Evolutionary conservation across 23 red algal genomes (phyloP), one percentile per base, ranked within the genome.

Genomic region (Cyanidium caldarium): DNA sequence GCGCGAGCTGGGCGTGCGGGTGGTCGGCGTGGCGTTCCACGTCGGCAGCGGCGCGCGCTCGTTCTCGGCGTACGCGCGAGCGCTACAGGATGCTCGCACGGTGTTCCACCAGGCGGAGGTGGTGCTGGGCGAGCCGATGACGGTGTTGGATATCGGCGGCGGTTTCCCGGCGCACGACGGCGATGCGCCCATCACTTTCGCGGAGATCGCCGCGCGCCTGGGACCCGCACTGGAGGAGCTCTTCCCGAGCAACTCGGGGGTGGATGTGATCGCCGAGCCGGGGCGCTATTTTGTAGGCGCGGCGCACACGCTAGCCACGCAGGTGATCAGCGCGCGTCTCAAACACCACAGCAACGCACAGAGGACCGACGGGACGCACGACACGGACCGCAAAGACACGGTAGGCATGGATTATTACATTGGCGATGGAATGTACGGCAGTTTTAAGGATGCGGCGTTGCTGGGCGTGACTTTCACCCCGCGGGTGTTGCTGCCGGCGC

Each of bases 1-100:
- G 2, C 37, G 45, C 2, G 14, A 71, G 28, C 81, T 79, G 28
- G 71, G 69, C 61, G 38, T 86, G 2, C 57, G 65, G 65, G 46
- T 94, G 38, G 78, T 83, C 35, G 88, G 88, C 20, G 88, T 94
- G 28, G 76, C 88, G 17, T 94, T 94, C 42, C 88, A 94, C 76
- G 88, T 94, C 1, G 88, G 88, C 33, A 85, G 80, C 7, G 88
- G 81, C 0, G 66, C 58, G 31, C 57, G 57, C 29, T 57, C 46
- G 3, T 70, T 80, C 33, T 15, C 76, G 25, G 61, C 82, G 14
- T 94, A 86, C 58, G 34, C 72, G 34, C 45, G 58, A 19, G 75
- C 88, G 0, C 76, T 94, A 21, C 42, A 82, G 33, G 68, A 68
- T 28, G 77, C 77, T 25, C 69, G 77, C 17, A 42, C 16, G 23